These are phyloP conservation scores for Kodamaea nitidulidarum DNA, from an alignment of 805 yeast genomes.

Conservation along the genomic window DNA sequence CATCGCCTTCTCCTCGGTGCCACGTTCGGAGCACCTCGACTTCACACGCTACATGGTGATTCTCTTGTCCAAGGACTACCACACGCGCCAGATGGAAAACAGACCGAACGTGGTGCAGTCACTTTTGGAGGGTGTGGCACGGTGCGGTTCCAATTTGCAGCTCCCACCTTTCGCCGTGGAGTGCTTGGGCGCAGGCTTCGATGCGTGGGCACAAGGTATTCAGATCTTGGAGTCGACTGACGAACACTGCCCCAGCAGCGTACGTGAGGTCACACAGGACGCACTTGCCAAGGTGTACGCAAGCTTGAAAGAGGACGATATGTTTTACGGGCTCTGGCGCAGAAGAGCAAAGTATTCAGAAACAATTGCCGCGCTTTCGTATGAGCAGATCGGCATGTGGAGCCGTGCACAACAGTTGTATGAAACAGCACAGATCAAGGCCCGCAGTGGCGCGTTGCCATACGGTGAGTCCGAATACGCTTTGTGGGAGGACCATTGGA, in stretches of 20 bases:
- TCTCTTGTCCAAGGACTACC: constrained; percentile 84
- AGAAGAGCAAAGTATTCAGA: constrained; percentile 91
- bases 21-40: constrained; percentile 76
- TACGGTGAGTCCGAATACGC: constrained; percentile 93
- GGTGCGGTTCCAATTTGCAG: constrained; percentile 59
- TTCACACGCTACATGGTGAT: constrained; percentile 78
- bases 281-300: constrained; percentile 88
- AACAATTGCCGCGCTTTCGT: constrained; percentile 88
- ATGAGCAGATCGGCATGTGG: constrained; percentile 94
- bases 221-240: constrained; percentile 75
- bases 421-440: constrained; percentile 95
- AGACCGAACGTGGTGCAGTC: constrained; percentile 86
- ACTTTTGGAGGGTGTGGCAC: constrained; percentile 76
- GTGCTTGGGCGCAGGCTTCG: constrained; percentile 79
- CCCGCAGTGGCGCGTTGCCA: constrained; percentile 91
- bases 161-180: constrained; percentile 93
- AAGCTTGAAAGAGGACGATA: constrained; percentile 85
- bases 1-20: constrained; percentile 66
- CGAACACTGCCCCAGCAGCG: constrained; percentile 54
- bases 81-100: constrained; percentile 80
- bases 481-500: constrained; percentile 99
- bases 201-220: constrained; percentile 88
- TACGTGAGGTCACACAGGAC: constrained; percentile 82
- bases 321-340: constrained; percentile 98
- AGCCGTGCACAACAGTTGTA: constrained; percentile 89